A percentile compares a stretch with the other conserved stretches of the same genome.
Evolutionary conservation across 2,329 filamentous ascomycete species (phyloP).

Genomic region (Chalaropsis thielavioides): DNA sequence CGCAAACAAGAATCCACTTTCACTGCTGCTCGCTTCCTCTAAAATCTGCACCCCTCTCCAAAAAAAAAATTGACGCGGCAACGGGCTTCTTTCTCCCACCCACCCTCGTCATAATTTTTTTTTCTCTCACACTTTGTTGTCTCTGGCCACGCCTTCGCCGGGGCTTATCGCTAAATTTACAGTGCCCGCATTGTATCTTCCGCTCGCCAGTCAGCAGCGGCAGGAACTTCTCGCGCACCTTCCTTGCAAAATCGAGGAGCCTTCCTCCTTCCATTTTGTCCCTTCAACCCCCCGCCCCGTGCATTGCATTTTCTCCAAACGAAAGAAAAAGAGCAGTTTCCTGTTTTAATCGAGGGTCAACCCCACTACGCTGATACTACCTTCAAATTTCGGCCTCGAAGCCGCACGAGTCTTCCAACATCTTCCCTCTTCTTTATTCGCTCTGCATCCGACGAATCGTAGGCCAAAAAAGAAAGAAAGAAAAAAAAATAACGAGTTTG

Average conservation of each 20-base stretch:
- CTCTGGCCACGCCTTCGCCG: background rate
- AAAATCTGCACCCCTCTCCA: background rate
- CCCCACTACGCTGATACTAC: background rate
- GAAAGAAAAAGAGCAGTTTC: background rate
- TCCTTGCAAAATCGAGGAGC: background rate
- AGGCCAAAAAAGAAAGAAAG: background rate
- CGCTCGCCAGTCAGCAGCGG: background rate
- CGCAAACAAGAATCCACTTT: background rate
- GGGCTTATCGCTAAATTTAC: background rate
- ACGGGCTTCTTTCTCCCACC: background rate
- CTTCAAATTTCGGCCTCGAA: background rate
- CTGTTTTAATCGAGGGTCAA: background rate
- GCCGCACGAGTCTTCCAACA: background rate
- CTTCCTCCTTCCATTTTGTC: background rate
- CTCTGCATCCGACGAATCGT: background rate
- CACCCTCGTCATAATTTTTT: background rate
- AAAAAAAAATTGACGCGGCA: background rate
- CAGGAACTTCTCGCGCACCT: background rate
- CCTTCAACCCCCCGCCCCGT: background rate
- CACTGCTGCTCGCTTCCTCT: background rate
- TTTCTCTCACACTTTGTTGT: background rate
- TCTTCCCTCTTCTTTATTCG: background rate
- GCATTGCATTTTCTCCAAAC: background rate
- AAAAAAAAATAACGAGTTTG: background rate
- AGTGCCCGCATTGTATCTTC: background rate